Percentiles rank a stretch among this genome's conserved stretches.
Conservation (phyloP, 345 rosid genomes). For the Syzygium grande region DNA sequence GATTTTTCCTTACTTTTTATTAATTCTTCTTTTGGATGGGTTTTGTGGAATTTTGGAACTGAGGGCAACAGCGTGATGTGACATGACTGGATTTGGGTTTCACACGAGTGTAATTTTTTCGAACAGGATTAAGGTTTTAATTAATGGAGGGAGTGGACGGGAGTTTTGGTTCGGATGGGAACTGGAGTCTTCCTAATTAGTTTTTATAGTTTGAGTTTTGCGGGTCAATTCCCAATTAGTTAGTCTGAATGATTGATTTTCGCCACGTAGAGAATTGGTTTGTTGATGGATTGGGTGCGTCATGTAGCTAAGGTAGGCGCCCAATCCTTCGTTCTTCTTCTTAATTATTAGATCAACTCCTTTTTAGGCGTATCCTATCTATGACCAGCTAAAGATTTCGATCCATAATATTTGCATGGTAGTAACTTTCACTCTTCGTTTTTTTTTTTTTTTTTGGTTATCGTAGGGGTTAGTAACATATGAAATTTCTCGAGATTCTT, state of each 20-base stretch:
- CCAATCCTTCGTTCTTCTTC: background rate
- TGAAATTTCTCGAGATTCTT: background rate
- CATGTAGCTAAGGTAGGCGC: background rate
- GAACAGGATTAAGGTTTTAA: background rate
- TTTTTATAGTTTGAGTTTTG: background rate
- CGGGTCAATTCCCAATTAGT: background rate
- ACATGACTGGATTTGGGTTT: background rate
- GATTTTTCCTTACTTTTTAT: background rate
- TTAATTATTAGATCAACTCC: background rate
- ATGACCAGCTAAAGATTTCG: background rate
- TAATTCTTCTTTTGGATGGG: background rate
- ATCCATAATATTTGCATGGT: background rate
- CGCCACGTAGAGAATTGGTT: background rate
- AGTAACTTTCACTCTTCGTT: too few relatives aligned
- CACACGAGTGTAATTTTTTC: background rate
- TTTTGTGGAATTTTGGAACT: background rate
- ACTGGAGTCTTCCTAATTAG: background rate
- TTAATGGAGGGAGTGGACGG: background rate
- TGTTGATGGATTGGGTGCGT: background rate
- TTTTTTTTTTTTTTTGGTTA: background rate
- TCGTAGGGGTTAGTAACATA: background rate
- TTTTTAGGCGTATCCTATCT: background rate
- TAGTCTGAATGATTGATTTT: background rate
- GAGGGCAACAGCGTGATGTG: background rate
- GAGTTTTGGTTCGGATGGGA: background rate